A percentile compares a stretch with the other conserved stretches of the same genome.
These are phyloP conservation scores for Ceratobasidium sp. DNA, from an alignment of 1,284 basidiomycete species.

Conservation along the genomic window DNA sequence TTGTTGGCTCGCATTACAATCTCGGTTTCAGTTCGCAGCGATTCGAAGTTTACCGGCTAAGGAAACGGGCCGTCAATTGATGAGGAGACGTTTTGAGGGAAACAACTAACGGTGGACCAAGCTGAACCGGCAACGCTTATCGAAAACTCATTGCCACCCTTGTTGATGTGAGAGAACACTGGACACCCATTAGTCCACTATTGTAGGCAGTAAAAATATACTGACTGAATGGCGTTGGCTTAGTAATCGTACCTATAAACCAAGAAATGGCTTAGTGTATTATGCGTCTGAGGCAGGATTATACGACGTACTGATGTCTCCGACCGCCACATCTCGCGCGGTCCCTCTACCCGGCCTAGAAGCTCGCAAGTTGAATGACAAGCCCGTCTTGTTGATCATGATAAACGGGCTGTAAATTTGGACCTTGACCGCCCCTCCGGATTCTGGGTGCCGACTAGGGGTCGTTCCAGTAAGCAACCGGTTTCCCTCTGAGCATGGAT, in stretches of 20 bases:
- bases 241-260: constrained; percentile 60
- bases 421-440: constrained; percentile 97
- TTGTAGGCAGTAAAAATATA: constrained; percentile 39
- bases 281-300: neutral
- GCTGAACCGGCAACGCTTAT: constrained; percentile 85
- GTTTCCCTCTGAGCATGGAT: neutral
- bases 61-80: neutral
- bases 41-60: constrained; percentile 86
- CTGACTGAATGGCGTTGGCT: constrained; percentile 78
- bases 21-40: constrained; percentile 87
- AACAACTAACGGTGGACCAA: constrained; percentile 79
- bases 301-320: constrained; percentile 17
- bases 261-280: constrained; percentile 47
- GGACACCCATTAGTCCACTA: constrained; percentile 53
- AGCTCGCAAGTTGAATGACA: constrained; percentile 81
- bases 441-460: constrained; percentile 79
- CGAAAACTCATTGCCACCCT: constrained; percentile 83
- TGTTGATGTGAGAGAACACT: constrained; percentile 90
- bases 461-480: neutral
- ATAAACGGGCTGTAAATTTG: constrained; percentile 95
- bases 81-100: neutral
- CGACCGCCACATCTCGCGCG: constrained; percentile 29
- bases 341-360: constrained; percentile 57
- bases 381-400: constrained; percentile 90
- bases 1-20: constrained; percentile 74